Conservation (phyloP, 192 early-diverging fungal genomes). For the Coemansia sp. region DNA sequence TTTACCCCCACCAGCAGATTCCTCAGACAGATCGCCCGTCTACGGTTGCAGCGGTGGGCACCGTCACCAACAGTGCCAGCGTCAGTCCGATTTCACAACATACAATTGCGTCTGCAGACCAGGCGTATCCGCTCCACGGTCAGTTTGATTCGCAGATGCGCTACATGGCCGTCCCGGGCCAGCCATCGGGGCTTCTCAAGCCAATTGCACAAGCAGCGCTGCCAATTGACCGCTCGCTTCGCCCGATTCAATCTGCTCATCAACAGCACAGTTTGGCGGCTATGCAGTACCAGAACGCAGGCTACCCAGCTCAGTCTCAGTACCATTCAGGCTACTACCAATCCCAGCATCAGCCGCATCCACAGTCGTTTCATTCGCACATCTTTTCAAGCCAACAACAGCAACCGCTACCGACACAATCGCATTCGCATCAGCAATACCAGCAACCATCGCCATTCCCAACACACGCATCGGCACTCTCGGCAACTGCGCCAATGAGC, state of each 20-base stretch:
- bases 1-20: conserved; percentile 49
- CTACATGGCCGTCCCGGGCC: conserved; percentile 51
- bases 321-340: conserved; percentile 31
- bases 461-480: conserved; percentile 16
- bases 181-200: conserved; percentile 34
- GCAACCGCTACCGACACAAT: not conserved
- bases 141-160: conserved; percentile 51
- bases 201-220: conserved; percentile 14
- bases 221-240: conserved; percentile 32
- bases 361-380: conserved; percentile 23
- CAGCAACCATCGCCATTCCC: conserved; percentile 37
- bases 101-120: conserved; percentile 34
- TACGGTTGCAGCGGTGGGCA: conserved; percentile 24
- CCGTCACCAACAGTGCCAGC: conserved; percentile 34
- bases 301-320: conserved; percentile 14
- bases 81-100: conserved; percentile 48
- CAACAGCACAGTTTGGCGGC: conserved; percentile 25
- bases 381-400: conserved; percentile 18
- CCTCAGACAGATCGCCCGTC: conserved; percentile 24
- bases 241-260: conserved; percentile 16
- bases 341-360: conserved; percentile 22
- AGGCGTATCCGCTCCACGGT: conserved; percentile 27
- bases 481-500: conserved; percentile 34
- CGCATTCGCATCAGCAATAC: conserved; percentile 14
- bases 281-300: conserved; percentile 19